Evolutionary conservation across 306 rosid genomes (phyloP).

Genomic region (Delonix regia): DNA sequence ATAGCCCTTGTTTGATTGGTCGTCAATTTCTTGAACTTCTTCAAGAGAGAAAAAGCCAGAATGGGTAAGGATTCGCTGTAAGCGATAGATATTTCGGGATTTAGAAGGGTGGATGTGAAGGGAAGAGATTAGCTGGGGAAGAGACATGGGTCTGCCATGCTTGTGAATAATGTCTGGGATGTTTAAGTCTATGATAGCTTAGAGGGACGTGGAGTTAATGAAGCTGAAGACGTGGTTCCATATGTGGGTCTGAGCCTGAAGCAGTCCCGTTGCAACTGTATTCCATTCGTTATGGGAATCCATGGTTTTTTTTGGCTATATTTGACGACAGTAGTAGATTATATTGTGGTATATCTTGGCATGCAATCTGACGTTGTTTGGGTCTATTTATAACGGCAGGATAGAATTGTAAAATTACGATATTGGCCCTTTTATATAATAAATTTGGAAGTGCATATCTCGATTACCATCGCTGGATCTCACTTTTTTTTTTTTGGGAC

Average conservation of each 20-base stretch:
- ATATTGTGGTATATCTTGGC: too few relatives aligned
- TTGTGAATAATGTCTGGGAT: slow-evolving; percentile 37
- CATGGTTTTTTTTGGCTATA: background rate
- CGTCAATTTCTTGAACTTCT: background rate
- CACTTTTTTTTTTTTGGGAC: too few relatives aligned
- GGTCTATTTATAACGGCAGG: too few relatives aligned
- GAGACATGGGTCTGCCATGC: slow-evolving; percentile 55
- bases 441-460: too few relatives aligned
- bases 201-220: slow-evolving; percentile 34
- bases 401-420: too few relatives aligned
- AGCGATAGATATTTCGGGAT: slow-evolving; percentile 30
- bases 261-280: slow-evolving; percentile 4
- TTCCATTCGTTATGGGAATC: background rate
- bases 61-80: slow-evolving; percentile 44
- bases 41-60: slow-evolving; percentile 42
- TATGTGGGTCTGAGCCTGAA: slow-evolving; percentile 39
- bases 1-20: slow-evolving; percentile 20
- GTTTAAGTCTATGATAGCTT: slow-evolving; percentile 21
- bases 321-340: too few relatives aligned
- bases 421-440: too few relatives aligned
- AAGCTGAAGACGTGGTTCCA: slow-evolving; percentile 10
- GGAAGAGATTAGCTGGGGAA: slow-evolving; percentile 37
- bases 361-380: too few relatives aligned
- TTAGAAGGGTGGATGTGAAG: slow-evolving; percentile 43
- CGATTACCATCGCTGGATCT: too few relatives aligned